A percentile compares a stretch with the other conserved stretches of the same genome.
Conservation (phyloP, 192 early-diverging fungal genomes). For the Paraglomus occultum region DNA sequence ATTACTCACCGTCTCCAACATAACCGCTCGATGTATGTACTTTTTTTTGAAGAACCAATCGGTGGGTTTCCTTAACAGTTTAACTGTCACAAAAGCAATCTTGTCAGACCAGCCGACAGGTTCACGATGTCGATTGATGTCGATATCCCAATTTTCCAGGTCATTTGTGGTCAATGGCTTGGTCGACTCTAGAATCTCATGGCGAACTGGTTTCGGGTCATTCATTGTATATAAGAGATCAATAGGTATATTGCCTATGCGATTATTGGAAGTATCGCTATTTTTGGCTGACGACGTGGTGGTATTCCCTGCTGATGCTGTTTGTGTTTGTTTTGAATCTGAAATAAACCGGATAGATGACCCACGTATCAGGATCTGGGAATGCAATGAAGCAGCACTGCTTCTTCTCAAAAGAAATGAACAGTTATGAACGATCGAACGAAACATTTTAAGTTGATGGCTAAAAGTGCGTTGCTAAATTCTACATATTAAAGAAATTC, state of each 20-base stretch:
- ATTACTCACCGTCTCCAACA: conserved; percentile 67
- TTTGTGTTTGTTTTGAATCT: too few relatives aligned
- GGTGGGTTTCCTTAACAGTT: conserved; percentile 57
- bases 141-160: conserved; percentile 63
- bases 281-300: too few relatives aligned
- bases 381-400: too few relatives aligned
- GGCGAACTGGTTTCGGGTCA: conserved; percentile 20
- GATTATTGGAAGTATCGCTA: too few relatives aligned
- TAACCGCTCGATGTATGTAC: conserved; percentile 76
- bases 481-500: too few relatives aligned
- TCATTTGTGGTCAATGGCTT: conserved; percentile 49
- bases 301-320: too few relatives aligned
- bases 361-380: too few relatives aligned
- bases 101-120: conserved; percentile 56
- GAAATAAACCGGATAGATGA: too few relatives aligned
- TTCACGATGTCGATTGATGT: conserved; percentile 58
- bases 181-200: conserved; percentile 30
- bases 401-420: too few relatives aligned
- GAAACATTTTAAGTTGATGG: too few relatives aligned
- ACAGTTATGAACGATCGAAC: too few relatives aligned
- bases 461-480: too few relatives aligned
- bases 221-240: conserved; percentile 4
- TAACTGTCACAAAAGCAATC: conserved; percentile 64
- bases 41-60: conserved; percentile 74
- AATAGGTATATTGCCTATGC: not conserved